These are phyloP conservation scores for Clathrus columnatus DNA, from an alignment of 768 basidiomycete species.

Conservation along the genomic window DNA sequence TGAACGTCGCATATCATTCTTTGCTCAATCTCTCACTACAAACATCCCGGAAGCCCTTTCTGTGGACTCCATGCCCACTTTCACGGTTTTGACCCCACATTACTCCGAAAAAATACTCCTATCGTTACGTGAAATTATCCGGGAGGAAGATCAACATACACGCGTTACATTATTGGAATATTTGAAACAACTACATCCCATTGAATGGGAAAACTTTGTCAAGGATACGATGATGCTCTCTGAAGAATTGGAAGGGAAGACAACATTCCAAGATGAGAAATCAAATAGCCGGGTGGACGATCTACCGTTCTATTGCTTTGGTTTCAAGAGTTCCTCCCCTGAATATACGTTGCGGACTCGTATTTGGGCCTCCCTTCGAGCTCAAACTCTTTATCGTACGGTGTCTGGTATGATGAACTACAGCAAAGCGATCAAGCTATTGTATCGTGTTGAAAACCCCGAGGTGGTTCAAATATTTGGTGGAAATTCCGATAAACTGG, in stretches of 20 bases:
- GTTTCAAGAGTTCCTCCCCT: slow-evolving; percentile 97
- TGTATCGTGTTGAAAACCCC: slow-evolving; percentile 99
- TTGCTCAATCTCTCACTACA: slow-evolving; percentile 96
- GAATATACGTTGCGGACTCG: slow-evolving; percentile 98
- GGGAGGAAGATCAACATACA: slow-evolving; percentile 95
- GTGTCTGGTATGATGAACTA: slow-evolving; percentile 99
- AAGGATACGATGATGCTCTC: slow-evolving; percentile 99
- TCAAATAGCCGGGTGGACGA: slow-evolving; percentile 78
- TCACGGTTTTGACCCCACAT: slow-evolving; percentile 96
- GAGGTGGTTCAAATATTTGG: slow-evolving; percentile 97
- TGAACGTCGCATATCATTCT: slow-evolving; percentile 96
- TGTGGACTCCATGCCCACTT: slow-evolving; percentile 99
- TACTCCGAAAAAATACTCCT: slow-evolving; percentile 99
- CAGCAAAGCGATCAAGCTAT: slow-evolving; percentile 95
- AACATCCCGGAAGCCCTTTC: slow-evolving; percentile 86
- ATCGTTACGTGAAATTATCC: slow-evolving; percentile 95
- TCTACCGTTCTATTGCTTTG: slow-evolving; percentile 95
- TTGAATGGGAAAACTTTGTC: slow-evolving; percentile 99
- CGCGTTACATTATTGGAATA: slow-evolving; percentile 97
- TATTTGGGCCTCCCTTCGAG: slow-evolving; percentile 98
- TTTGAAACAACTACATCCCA: slow-evolving; percentile 93
- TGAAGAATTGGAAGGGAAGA: slow-evolving; percentile 80
- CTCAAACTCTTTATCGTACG: slow-evolving; percentile 96
- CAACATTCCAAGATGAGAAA: slow-evolving; percentile 78
- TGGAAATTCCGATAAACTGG: slow-evolving; percentile 94